Conservation (phyloP, 2,329 filamentous ascomycete genomes). For the Fusarium poae region DNA sequence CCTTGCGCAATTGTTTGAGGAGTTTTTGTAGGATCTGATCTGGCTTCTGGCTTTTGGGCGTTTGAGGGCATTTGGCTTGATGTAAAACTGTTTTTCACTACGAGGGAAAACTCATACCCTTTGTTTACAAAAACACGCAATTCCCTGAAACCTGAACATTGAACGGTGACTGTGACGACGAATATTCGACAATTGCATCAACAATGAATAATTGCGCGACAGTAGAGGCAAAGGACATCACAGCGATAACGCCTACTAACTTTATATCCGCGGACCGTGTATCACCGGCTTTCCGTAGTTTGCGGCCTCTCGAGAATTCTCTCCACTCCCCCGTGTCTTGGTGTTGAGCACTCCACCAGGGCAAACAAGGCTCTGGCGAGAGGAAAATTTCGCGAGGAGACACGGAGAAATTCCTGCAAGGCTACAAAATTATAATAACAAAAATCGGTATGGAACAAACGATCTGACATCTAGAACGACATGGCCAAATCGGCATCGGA, state of each 20-base stretch:
- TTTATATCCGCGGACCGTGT: not conserved
- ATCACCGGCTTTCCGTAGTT: not conserved
- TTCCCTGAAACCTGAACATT: conserved; percentile 28
- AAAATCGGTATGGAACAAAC: not conserved
- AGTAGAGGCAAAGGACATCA: not conserved
- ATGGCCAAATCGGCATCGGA: not conserved
- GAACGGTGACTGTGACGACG: not conserved
- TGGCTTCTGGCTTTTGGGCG: conserved; percentile 51
- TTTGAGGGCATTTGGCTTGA: conserved; percentile 54
- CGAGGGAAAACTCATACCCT: conserved; percentile 51
- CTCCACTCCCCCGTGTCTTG: not conserved
- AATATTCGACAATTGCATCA: not conserved
- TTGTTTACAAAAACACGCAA: conserved; percentile 47
- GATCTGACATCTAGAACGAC: not conserved
- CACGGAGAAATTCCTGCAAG: conserved; percentile 44
- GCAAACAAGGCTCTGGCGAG: conserved; percentile 47
- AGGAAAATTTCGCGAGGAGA: conserved; percentile 29
- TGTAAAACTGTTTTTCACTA: conserved; percentile 50
- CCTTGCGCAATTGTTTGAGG: conserved; percentile 52
- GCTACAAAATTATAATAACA: conserved; percentile 37
- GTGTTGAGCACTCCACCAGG: conserved; percentile 39
- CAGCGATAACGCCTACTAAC: not conserved
- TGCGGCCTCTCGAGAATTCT: not conserved
- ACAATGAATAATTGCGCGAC: not conserved
- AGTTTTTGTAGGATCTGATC: conserved; percentile 54